Base-by-base conservation (phyloP, 805 yeast species). In the Lipomyces yamadae region DNA sequence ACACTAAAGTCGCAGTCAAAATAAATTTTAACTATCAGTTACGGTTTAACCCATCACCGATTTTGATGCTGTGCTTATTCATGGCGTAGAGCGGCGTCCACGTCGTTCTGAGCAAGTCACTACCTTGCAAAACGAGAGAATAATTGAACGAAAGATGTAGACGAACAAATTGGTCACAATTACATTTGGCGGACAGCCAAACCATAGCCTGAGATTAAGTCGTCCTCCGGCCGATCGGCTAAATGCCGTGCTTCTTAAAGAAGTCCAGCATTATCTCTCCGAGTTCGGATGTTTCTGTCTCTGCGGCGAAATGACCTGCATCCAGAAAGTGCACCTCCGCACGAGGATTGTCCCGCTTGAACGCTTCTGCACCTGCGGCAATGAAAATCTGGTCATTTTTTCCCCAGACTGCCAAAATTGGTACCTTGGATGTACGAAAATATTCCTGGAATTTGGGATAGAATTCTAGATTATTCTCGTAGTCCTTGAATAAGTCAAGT, bases 341-440 rank as follows among this genome's bases (percentile, higher is more conserved):
- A 35, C 75, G 71, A 33, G 72, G 73, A 6, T 72, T 70, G 65
- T 81, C 82, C 67, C 73, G 75, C 64, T 72, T 74, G 70, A 61
- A 81, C 11, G 82, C 81, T 32, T 76, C 76, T 29, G 82, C 83
- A 2, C 83, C 83, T 29, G 71, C 75, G 11, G 67, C 61, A 10
- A 69, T 72, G 69, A 81, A 81, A 53, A 81, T 77, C 30, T 48
- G 34, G 62, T 81, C 84, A 58, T 81, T 79, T 56, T 75, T 73
- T 11, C 84, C 84, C 84, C 84, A 81, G 35, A 74, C 71, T 5
- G 76, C 77, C 45, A 81, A 73, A 5, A 79, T 72, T 10, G 83
- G 83, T 15, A 79, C 72, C 45, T 76, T 62, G 2, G 77, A 63
- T 10, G 66, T 59, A 58, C 78, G 72, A 45, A 81, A 74, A 58